These are phyloP conservation scores for Pichia sp. DNA, from an alignment of 1,139 yeast genomes.

Conservation along the genomic window DNA sequence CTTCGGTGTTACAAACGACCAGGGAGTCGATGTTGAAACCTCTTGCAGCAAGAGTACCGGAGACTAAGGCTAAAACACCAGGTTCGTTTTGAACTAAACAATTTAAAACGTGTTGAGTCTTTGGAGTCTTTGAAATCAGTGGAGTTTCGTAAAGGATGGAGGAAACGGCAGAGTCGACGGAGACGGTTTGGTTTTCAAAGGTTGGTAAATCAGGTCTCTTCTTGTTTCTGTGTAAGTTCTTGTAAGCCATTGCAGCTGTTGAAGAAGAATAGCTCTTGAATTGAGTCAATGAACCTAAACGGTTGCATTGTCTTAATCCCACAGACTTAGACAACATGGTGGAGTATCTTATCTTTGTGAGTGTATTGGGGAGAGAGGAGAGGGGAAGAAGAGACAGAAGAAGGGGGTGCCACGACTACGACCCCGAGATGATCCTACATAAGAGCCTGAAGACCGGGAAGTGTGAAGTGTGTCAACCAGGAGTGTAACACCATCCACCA, in stretches of 20 bases:
- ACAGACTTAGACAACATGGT: conserved; percentile 11
- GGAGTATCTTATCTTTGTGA: neutral
- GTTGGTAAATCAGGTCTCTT: conserved; percentile 92
- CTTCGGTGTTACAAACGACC: conserved; percentile 96
- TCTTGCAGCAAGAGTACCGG: conserved; percentile 96
- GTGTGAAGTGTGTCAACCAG: too few species aligned
- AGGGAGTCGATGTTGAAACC: conserved; percentile 97
- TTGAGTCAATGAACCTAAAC: conserved; percentile 10
- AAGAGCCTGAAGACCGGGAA: too few species aligned
- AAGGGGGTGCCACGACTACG: too few species aligned
- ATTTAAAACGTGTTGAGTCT: conserved; percentile 86
- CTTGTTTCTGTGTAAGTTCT: conserved; percentile 82
- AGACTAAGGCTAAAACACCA: conserved; percentile 90
- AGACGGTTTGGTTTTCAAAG: conserved; percentile 94
- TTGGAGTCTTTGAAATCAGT: conserved; percentile 61
- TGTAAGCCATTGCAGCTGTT: conserved; percentile 95
- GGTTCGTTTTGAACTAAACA: conserved; percentile 99
- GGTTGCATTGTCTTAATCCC: conserved; percentile 12
- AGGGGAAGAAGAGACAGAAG: neutral
- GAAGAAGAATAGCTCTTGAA: conserved; percentile 43
- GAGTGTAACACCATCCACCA: neutral
- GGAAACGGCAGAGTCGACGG: conserved; percentile 93
- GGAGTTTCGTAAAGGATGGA: conserved; percentile 96
- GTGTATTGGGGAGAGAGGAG: neutral
- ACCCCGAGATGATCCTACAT: too few species aligned